Evolutionary conservation across 306 rosid genomes (phyloP).

Genomic region (Coriaria nepalensis): DNA sequence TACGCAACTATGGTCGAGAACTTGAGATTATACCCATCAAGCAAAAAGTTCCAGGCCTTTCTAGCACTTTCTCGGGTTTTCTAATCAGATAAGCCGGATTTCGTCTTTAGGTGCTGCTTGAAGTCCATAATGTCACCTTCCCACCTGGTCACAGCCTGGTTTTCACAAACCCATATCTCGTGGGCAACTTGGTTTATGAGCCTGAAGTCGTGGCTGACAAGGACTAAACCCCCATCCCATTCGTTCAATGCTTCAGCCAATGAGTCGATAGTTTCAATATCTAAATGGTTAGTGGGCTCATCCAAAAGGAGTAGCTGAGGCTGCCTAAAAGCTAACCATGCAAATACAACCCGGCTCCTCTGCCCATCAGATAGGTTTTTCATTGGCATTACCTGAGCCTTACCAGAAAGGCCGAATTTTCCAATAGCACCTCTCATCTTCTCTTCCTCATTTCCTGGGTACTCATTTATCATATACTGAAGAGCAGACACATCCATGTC

Average conservation of each 20-base stretch:
- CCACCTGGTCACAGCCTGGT: slow-evolving; percentile 80
- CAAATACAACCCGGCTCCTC: slow-evolving; percentile 84
- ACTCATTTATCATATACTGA: slow-evolving; percentile 67
- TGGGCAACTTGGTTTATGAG: slow-evolving; percentile 94
- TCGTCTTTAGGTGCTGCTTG: slow-evolving; percentile 62
- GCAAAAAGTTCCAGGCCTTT: slow-evolving; percentile 10
- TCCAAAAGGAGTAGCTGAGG: slow-evolving; percentile 84
- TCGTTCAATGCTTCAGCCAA: slow-evolving; percentile 93
- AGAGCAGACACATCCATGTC: slow-evolving; percentile 85
- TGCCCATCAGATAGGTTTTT: slow-evolving; percentile 95
- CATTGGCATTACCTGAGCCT: slow-evolving; percentile 97
- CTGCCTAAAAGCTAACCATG: slow-evolving; percentile 92
- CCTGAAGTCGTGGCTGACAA: slow-evolving; percentile 96
- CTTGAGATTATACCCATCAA: not conserved
- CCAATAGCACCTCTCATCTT: slow-evolving; percentile 92
- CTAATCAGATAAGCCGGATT: slow-evolving; percentile 66
- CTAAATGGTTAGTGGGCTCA: slow-evolving; percentile 96
- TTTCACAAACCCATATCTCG: slow-evolving; percentile 95
- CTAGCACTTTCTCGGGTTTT: slow-evolving; percentile 1
- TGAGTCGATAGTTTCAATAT: slow-evolving; percentile 90
- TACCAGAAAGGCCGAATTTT: slow-evolving; percentile 83
- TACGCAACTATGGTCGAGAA: no score
- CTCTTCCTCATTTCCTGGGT: slow-evolving; percentile 95
- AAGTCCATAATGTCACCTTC: slow-evolving; percentile 89
- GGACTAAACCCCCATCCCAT: slow-evolving; percentile 98